Percentiles rank a stretch among this genome's conserved stretches.
These are phyloP conservation scores for Solanum microdontum DNA, from an alignment of 257 asterid genomes.

Conservation along the genomic window DNA sequence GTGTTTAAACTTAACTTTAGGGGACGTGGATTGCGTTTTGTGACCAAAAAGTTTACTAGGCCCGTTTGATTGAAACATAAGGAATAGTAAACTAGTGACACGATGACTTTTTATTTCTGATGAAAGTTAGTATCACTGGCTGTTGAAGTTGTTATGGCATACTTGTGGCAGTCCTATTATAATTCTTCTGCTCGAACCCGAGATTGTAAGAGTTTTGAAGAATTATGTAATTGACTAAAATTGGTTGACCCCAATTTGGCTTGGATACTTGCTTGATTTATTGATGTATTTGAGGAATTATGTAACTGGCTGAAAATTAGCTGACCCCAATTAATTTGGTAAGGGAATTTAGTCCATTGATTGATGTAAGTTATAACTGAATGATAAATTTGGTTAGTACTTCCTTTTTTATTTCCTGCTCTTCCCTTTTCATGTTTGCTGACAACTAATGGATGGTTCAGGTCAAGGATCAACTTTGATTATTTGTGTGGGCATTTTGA, in stretches of 20 bases:
- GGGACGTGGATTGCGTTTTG: background rate
- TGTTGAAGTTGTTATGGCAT: background rate
- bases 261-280: background rate
- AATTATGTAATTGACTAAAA: background rate
- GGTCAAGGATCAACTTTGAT: slow-evolving; percentile 97
- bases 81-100: background rate
- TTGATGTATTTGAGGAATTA: background rate
- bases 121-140: background rate
- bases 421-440: slow-evolving; percentile 3
- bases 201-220: background rate
- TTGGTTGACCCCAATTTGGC: background rate
- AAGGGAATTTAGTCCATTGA: background rate
- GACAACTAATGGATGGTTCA: slow-evolving; percentile 24
- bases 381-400: background rate
- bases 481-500: slow-evolving; percentile 84
- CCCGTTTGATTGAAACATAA: background rate
- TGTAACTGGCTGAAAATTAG: background rate
- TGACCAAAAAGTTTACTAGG: background rate
- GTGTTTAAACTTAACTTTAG: background rate
- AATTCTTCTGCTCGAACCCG: background rate
- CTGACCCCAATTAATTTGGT: background rate
- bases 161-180: background rate
- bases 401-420: background rate
- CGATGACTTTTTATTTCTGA: background rate
- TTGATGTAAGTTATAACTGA: background rate